Base-by-base conservation (phyloP, 805 yeast genomes). In the Kazachstania kunashirensis region DNA sequence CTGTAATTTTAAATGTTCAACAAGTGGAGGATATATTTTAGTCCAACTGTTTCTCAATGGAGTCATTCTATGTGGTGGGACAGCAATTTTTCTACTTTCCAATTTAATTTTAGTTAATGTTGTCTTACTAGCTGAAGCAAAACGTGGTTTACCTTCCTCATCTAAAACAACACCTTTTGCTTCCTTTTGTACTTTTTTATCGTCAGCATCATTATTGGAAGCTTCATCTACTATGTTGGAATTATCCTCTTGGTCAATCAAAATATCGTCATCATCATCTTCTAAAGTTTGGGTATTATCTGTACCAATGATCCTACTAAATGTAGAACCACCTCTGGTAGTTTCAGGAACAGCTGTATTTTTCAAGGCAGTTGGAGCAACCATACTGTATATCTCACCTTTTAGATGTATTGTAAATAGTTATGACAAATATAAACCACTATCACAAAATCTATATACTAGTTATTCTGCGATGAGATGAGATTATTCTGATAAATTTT, bases 61-160 rank as follows among this genome's bases (percentile, higher is more conserved):
- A 1, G 94, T 73, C 86, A 92, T 81, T 70, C 99, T 75, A 60
- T 92, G 97, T 21, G 96, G 97, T 28, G 98, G 98, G 23, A 92
- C 94, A 3, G 89, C 75, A 9, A 92, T 83, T 54, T 88, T 88
- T 65, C 97, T 73, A 37, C 80, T 71, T 61, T 89, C 96, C 37
- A 79, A 65, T 61, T 85, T 85, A 21, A 84, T 88, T 44, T 70
- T 73, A 64, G 68, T 70, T 5, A 55, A 63, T 26, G 73, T 72
- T 4, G 79, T 57, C 40, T 71, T 68, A 11, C 79, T 70, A 18
- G 85, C 89, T 15, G 88, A 74, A 24, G 77, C 68, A 55, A 88
- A 86, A 49, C 79, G 76, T 31, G 96, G 95, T 50, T 85, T 82
- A 30, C 97, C 97, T 38, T 75, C 73, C 46, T 82, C 88, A 60